phyloP scores from a whole-genome alignment of 2,329 filamentous ascomycete species.

The Aspergillus versicolor region DNA sequence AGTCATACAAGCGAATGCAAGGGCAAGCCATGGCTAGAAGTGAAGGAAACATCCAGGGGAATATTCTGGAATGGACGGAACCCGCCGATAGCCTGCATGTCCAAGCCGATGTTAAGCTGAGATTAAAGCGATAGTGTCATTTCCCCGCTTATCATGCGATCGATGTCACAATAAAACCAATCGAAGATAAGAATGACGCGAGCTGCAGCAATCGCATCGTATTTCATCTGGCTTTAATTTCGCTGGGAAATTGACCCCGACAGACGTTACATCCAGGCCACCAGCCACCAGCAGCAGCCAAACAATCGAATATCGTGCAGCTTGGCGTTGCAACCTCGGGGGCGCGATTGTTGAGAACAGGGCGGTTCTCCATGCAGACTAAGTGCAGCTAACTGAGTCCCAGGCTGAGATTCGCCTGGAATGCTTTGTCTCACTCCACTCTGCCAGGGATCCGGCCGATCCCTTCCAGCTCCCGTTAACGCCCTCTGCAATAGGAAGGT shows the following conservation, averaged over 20 bases:
- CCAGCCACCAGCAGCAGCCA: not conserved
- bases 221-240: no score
- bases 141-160: not conserved
- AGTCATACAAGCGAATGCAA: no score
- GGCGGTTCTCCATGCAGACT: not conserved
- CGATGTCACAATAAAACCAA: not conserved
- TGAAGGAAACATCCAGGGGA: not conserved
- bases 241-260: not conserved
- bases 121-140: not conserved
- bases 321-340: constrained; percentile 22
- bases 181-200: not conserved
- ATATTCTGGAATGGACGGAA: not conserved
- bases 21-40: no score
- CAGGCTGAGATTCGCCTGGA: not conserved
- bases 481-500: not conserved
- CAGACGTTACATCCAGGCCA: not conserved
- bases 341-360: no score
- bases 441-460: not conserved
- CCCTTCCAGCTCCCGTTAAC: not conserved
- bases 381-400: not conserved
- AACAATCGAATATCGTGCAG: not conserved
- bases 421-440: not conserved
- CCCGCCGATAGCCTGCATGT: not conserved
- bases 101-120: not conserved
- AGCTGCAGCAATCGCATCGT: not conserved